Percentiles rank a stretch among this genome's conserved stretches.
These are phyloP conservation scores for Coemansia guatemalensis DNA, from an alignment of 192 early-diverging fungal genomes.

Conservation along the genomic window DNA sequence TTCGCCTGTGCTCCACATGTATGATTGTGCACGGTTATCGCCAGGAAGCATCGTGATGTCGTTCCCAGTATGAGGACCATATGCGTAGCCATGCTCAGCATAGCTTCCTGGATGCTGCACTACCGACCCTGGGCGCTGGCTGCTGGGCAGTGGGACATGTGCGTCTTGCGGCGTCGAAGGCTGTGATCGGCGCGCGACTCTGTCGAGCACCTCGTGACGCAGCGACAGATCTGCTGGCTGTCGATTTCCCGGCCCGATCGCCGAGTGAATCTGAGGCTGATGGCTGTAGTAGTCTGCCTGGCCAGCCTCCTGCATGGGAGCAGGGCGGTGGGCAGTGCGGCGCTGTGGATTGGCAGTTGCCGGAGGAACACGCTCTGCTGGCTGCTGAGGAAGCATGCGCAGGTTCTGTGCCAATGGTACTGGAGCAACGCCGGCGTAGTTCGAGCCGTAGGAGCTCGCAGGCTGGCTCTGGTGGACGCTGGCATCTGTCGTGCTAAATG, in stretches of 20 bases:
- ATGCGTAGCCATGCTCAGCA: conserved; percentile 2
- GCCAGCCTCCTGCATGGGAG: conserved; percentile 8
- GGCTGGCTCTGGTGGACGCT: conserved; percentile 9
- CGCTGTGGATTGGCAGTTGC: conserved; percentile 9
- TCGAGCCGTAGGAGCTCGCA: neutral
- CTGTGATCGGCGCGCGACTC: conserved; percentile 44
- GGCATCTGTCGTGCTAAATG: conserved; percentile 5
- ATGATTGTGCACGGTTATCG: conserved; percentile 26
- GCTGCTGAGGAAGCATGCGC: neutral
- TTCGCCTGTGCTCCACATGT: conserved; percentile 17
- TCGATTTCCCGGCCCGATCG: conserved; percentile 9
- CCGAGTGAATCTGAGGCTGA: conserved; percentile 36
- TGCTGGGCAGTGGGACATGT: conserved; percentile 15
- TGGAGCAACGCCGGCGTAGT: neutral
- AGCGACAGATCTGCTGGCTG: conserved; percentile 26
- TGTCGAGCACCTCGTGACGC: conserved; percentile 47
- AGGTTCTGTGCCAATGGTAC: conserved; percentile 8
- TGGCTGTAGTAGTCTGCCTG: conserved; percentile 27
- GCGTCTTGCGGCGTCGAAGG: conserved; percentile 37
- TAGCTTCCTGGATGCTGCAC: conserved; percentile 22
- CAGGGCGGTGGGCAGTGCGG: conserved; percentile 11
- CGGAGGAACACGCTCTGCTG: conserved; percentile 1
- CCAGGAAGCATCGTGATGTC: conserved; percentile 46
- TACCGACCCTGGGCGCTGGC: conserved; percentile 15
- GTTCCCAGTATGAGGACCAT: conserved; percentile 1